A percentile compares a stretch with the other conserved stretches of the same genome.
Conservation (phyloP, 2,329 filamentous ascomycete genomes). For the Oidium heveae region DNA sequence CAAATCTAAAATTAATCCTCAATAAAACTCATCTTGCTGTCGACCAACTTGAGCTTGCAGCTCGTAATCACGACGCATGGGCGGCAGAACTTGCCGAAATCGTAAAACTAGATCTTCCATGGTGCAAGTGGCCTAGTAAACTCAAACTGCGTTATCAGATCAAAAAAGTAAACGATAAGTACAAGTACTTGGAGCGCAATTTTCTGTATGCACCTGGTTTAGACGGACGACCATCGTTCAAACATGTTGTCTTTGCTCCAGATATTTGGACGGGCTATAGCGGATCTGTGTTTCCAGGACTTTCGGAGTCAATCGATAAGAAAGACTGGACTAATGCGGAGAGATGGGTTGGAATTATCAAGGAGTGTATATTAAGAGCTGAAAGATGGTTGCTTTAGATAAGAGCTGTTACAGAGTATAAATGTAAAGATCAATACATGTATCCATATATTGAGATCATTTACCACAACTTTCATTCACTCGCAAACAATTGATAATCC, state of each 20-base stretch:
- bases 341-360: conserved; percentile 30
- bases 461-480: too few relatives aligned
- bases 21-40: conserved; percentile 9
- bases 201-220: conserved; percentile 57
- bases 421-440: too few relatives aligned
- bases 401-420: too few relatives aligned
- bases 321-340: conserved; percentile 30
- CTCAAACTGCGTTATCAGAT: conserved; percentile 38
- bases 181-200: conserved; percentile 59
- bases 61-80: conserved; percentile 10
- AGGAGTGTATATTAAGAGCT: too few relatives aligned
- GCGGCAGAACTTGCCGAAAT: conserved; percentile 15
- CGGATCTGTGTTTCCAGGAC: conserved; percentile 40
- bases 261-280: conserved; percentile 81
- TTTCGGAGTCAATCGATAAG: conserved; percentile 34
- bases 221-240: conserved; percentile 68
- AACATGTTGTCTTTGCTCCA: conserved; percentile 82
- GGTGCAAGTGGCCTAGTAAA: conserved; percentile 54
- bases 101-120: conserved; percentile 33
- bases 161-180: conserved; percentile 46
- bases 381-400: too few relatives aligned
- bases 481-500: too few relatives aligned
- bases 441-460: too few relatives aligned
- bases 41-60: conserved; percentile 7
- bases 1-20: conserved; percentile 9